These are phyloP conservation scores for Lachancea meyersii DNA, from an alignment of 805 yeast species.

Conservation along the genomic window DNA sequence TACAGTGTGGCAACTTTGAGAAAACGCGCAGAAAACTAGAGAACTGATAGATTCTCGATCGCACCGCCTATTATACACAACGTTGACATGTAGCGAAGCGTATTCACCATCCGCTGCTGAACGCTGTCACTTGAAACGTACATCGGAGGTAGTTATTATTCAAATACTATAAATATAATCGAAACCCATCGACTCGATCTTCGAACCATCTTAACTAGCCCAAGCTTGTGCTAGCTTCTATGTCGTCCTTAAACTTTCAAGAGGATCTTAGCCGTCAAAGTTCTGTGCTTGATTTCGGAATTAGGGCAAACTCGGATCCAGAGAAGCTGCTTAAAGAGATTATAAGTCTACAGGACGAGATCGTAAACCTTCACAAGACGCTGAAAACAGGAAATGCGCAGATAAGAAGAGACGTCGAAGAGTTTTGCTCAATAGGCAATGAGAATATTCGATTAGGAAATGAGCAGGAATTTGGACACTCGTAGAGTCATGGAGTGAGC, in stretches of 20 bases:
- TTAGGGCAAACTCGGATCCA: neutral
- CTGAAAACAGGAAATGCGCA: conserved; percentile 21
- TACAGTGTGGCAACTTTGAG: conserved; percentile 45
- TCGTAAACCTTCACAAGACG: conserved; percentile 16
- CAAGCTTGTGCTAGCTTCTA: neutral
- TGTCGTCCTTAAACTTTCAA: neutral
- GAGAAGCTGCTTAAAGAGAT: conserved; percentile 7
- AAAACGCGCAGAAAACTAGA: conserved; percentile 52
- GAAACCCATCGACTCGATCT: neutral
- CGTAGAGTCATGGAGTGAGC: too few species aligned
- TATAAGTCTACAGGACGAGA: conserved; percentile 23
- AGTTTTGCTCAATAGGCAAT: conserved; percentile 25
- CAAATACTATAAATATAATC: neutral
- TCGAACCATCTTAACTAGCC: neutral
- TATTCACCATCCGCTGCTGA: neutral
- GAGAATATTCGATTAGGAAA: neutral
- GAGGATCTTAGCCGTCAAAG: neutral
- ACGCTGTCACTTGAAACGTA: neutral
- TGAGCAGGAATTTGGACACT: neutral
- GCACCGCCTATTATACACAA: neutral
- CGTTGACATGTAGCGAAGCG: neutral
- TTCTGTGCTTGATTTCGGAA: neutral
- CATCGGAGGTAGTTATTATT: neutral
- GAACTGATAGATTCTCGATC: conserved; percentile 13
- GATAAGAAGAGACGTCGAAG: conserved; percentile 25